Evolutionary conservation across 805 yeast genomes (phyloP).

Genomic region (Cyberlindnera sargentensis): DNA sequence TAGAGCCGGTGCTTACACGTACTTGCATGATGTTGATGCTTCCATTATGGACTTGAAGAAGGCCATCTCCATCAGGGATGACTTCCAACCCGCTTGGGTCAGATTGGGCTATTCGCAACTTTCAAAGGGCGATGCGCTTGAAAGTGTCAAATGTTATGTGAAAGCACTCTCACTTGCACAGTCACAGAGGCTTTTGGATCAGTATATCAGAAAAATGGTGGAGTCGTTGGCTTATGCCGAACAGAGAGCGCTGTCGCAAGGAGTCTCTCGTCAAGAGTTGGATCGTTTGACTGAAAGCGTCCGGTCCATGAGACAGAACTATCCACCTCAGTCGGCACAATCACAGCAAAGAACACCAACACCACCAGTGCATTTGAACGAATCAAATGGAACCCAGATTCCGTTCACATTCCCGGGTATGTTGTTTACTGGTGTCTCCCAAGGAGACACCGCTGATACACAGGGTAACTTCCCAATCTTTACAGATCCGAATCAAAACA

Average conservation of each 20-base stretch:
- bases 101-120: constrained; percentile 31
- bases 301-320: not conserved
- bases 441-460: constrained; percentile 1
- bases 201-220: constrained; percentile 11
- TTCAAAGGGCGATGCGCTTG: constrained; percentile 29
- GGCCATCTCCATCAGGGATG: constrained; percentile 27
- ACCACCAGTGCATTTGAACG: not conserved
- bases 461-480: constrained; percentile 4
- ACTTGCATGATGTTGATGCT: constrained; percentile 27
- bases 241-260: constrained; percentile 14
- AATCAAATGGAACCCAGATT: not conserved
- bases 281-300: not conserved
- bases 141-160: constrained; percentile 31
- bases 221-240: constrained; percentile 14
- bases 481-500: constrained; percentile 4
- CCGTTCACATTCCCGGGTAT: not conserved
- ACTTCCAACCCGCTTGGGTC: constrained; percentile 32
- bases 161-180: constrained; percentile 25
- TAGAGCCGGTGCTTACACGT: constrained; percentile 34
- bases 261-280: constrained; percentile 5
- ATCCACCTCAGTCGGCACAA: not conserved
- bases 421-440: constrained; percentile 1
- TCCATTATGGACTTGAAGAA: constrained; percentile 30
- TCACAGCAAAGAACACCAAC: not conserved
- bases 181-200: constrained; percentile 5